These are phyloP conservation scores for Prunus mira DNA, from an alignment of 306 rosid species.

Conservation along the genomic window DNA sequence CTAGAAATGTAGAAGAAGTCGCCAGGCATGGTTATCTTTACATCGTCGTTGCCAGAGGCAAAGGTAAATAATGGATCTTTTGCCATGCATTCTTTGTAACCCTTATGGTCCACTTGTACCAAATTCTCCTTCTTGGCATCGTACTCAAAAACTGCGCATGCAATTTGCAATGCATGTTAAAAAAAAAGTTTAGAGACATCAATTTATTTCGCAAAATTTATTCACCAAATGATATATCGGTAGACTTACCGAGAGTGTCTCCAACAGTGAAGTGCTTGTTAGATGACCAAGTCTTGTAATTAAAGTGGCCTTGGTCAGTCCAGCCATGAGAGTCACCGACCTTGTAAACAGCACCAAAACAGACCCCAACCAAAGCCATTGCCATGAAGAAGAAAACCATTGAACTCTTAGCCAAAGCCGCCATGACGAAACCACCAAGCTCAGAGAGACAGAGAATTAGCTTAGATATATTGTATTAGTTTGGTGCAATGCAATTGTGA, in stretches of 20 bases:
- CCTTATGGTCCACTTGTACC: conserved; percentile 22
- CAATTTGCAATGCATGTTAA: neutral
- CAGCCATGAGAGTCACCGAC: conserved; percentile 45
- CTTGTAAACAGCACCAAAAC: conserved; percentile 29
- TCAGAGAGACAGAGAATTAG: neutral
- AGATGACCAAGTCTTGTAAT: conserved; percentile 33
- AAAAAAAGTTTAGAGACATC: neutral
- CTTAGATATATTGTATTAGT: neutral
- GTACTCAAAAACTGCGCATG: conserved; percentile 29
- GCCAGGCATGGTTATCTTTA: conserved; percentile 15
- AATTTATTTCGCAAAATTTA: no score
- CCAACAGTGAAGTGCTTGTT: conserved; percentile 25
- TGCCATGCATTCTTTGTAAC: conserved; percentile 23
- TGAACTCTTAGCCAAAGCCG: conserved; percentile 1
- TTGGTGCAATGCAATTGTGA: neutral
- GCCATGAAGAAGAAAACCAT: neutral
- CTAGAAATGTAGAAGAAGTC: conserved; percentile 36
- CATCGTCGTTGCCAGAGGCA: conserved; percentile 17
- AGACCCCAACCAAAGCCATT: neutral
- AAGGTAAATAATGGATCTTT: conserved; percentile 8
- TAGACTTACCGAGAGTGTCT: conserved; percentile 28
- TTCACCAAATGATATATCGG: no score
- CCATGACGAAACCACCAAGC: conserved; percentile 2
- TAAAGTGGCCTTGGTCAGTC: conserved; percentile 22
- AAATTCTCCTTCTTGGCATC: conserved; percentile 14